Percentiles rank a stretch among this genome's conserved stretches.
These are phyloP conservation scores for Annulohypoxylon maeteangense DNA, from an alignment of 495 filamentous ascomycete genomes.

Conservation along the genomic window DNA sequence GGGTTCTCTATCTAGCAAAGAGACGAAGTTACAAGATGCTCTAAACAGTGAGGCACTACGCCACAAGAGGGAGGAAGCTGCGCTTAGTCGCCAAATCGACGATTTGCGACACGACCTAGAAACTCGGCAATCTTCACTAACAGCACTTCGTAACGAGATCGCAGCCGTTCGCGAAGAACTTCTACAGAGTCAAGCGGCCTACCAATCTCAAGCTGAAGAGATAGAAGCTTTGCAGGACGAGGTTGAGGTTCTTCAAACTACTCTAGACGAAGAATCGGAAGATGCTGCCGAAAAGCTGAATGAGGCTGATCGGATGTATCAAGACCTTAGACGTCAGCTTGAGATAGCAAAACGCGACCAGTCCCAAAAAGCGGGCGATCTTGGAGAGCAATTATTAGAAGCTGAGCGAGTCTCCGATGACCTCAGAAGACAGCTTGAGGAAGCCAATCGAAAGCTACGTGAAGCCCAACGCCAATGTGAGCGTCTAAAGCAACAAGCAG, in stretches of 20 bases:
- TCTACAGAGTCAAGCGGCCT: slow-evolving; percentile 71
- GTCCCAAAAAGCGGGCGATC: slow-evolving; percentile 50
- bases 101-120: slow-evolving; percentile 58
- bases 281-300: slow-evolving; percentile 66
- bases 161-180: slow-evolving; percentile 73
- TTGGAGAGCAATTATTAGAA: slow-evolving; percentile 78
- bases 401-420: slow-evolving; percentile 77
- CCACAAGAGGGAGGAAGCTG: slow-evolving; percentile 54
- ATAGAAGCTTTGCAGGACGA: slow-evolving; percentile 83
- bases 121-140: slow-evolving; percentile 55
- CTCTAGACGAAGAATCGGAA: slow-evolving; percentile 78
- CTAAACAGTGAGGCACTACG: slow-evolving; percentile 58
- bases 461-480: slow-evolving; percentile 56
- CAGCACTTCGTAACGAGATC: slow-evolving; percentile 54
- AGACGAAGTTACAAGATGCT: slow-evolving; percentile 71
- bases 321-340: slow-evolving; percentile 63
- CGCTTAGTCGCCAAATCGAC: slow-evolving; percentile 56
- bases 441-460: slow-evolving; percentile 47
- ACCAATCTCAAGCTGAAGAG: slow-evolving; percentile 71
- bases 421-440: slow-evolving; percentile 68
- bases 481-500: slow-evolving; percentile 55
- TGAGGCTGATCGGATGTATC: slow-evolving; percentile 59
- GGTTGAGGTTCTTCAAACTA: slow-evolving; percentile 77
- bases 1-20: slow-evolving; percentile 71
- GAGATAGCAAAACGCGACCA: slow-evolving; percentile 50